phyloP scores from a whole-genome alignment of 2,329 filamentous ascomycete species.

The Lasiodiplodia gonubiensis region DNA sequence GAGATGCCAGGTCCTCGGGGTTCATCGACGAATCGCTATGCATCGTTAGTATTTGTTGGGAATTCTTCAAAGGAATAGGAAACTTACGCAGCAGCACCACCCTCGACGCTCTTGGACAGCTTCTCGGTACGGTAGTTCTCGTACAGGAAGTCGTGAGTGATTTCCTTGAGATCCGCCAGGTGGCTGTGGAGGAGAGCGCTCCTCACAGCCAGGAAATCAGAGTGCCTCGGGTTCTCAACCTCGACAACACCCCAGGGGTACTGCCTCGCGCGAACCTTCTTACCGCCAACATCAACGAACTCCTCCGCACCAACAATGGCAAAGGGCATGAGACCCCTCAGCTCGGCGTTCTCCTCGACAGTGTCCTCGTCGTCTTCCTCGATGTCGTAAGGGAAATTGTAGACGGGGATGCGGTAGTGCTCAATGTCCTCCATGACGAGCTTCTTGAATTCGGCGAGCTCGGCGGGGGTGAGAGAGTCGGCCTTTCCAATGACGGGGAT shows the following conservation, averaged over 20 bases:
- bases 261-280: conserved; percentile 90
- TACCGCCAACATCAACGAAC: conserved; percentile 88
- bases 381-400: conserved; percentile 99
- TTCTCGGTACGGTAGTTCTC: conserved; percentile 99
- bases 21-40: conserved; percentile 85
- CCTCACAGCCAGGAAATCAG: conserved; percentile 96
- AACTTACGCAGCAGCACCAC: conserved; percentile 84
- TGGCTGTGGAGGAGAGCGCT: conserved; percentile 97
- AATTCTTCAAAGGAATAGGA: background rate
- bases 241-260: conserved; percentile 99
- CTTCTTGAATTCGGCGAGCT: conserved; percentile 99
- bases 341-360: conserved; percentile 97
- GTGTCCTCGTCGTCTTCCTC: conserved; percentile 99
- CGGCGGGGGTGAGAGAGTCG: conserved; percentile 93
- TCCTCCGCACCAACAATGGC: conserved; percentile 98
- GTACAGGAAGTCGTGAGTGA: conserved; percentile 99
- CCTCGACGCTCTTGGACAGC: conserved; percentile 98
- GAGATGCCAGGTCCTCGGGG: conserved; percentile 93
- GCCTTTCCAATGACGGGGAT: conserved; percentile 99
- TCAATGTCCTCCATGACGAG: conserved; percentile 99
- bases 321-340: conserved; percentile 97
- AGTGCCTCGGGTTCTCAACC: conserved; percentile 98
- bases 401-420: conserved; percentile 98
- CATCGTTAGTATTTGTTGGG: conserved; percentile 39
- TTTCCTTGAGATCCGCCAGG: conserved; percentile 97